Conservation (phyloP, 23 red algal species). For the Cyanidioschyzon merolae region DNA sequence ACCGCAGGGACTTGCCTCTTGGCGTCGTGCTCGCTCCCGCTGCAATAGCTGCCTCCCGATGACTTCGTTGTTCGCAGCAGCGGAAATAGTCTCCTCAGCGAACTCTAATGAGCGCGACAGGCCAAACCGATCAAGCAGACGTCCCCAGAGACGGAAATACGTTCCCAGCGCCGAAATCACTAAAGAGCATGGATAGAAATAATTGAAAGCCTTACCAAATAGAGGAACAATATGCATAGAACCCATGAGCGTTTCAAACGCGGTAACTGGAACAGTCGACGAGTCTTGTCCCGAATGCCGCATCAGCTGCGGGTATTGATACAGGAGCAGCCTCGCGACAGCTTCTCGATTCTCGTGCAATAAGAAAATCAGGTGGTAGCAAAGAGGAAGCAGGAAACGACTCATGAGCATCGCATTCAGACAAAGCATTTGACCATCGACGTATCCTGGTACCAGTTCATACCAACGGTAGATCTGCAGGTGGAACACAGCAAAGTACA, state of each 20-base stretch:
- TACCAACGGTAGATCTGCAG: conserved; percentile 30
- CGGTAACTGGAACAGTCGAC: background rate
- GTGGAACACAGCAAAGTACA: conserved; percentile 23
- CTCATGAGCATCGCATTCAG: conserved; percentile 26
- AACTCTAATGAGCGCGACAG: conserved; percentile 22
- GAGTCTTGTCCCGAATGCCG: background rate
- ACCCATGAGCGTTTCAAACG: conserved; percentile 18
- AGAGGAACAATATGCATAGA: conserved; percentile 25
- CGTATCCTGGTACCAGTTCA: conserved; percentile 23
- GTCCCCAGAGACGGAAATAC: conserved; percentile 16
- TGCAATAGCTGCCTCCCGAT: conserved; percentile 17
- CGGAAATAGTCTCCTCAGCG: background rate
- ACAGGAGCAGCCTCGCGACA: conserved; percentile 7
- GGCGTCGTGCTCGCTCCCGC: conserved; percentile 20
- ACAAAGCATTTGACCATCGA: conserved; percentile 18
- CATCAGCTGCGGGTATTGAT: background rate
- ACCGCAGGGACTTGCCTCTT: too few relatives aligned
- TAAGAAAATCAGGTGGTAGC: conserved; percentile 22
- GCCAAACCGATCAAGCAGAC: background rate
- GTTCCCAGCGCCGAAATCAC: conserved; percentile 16
- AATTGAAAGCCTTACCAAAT: conserved; percentile 23
- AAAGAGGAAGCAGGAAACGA: conserved; percentile 18
- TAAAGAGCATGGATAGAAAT: conserved; percentile 8
- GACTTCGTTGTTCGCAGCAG: background rate
- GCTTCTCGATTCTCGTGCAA: conserved; percentile 23